Evolutionary conservation across 495 filamentous ascomycete genomes (phyloP).

Genomic region (Penicillium coprophilum): DNA sequence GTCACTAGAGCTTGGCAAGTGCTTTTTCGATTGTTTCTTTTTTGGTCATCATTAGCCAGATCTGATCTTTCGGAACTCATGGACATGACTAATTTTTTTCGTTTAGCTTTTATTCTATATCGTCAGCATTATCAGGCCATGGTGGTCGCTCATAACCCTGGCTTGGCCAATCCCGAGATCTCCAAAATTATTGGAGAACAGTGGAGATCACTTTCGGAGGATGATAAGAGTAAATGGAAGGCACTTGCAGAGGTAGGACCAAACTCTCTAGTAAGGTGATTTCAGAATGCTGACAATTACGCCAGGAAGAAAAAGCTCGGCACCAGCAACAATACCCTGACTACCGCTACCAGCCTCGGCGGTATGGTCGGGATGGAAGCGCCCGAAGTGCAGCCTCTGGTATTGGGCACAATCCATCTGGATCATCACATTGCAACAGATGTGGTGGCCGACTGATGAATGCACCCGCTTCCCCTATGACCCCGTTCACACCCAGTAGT

Average conservation of each 20-base stretch:
- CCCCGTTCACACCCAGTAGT: constrained; percentile 34
- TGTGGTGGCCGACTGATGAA: constrained; percentile 51
- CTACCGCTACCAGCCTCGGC: constrained; percentile 90
- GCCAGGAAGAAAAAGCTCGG: constrained; percentile 82
- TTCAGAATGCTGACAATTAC: neutral
- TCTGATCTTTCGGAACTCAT: neutral
- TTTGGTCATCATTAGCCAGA: constrained; percentile 4
- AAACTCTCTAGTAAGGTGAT: neutral
- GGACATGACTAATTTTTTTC: constrained; percentile 18
- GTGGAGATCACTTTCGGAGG: constrained; percentile 74
- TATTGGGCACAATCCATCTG: constrained; percentile 41
- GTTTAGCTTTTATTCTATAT: constrained; percentile 92
- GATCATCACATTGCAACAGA: constrained; percentile 41
- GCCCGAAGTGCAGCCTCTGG: constrained; percentile 32
- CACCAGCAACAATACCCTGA: constrained; percentile 90
- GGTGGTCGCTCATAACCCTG: constrained; percentile 79
- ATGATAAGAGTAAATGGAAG: constrained; percentile 87
- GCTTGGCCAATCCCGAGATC: constrained; percentile 93
- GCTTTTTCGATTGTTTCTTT: constrained; percentile 19
- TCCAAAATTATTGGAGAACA: constrained; percentile 96
- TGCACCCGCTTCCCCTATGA: constrained; percentile 44
- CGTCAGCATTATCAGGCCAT: constrained; percentile 87
- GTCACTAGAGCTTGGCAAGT: constrained; percentile 29
- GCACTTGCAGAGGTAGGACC: constrained; percentile 71
- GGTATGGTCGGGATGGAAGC: constrained; percentile 59